Evolutionary conservation across 495 filamentous ascomycete species (phyloP), one percentile per base, ranked within the genome.

Genomic region (Hamigera avellanea): DNA sequence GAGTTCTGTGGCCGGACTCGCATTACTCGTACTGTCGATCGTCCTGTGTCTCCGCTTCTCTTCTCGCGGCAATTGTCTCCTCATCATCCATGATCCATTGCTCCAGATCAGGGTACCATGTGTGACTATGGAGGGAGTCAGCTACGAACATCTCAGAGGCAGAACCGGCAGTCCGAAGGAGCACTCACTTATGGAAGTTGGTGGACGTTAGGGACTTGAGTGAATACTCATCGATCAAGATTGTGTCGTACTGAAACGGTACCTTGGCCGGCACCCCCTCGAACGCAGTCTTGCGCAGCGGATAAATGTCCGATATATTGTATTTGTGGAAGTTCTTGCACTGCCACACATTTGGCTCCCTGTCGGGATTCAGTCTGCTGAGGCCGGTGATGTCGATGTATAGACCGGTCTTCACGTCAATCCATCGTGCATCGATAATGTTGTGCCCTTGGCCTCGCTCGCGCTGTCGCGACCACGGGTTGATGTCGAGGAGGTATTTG

Each of bases 301-400:
- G 72, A 46, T 66, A 75, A 0, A 76, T 52, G 38, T 75, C 69
- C 5, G 44, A 46, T 12, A 57, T 62, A n/a, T 50, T 51, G 36
- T 91, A 93, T 8, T 64, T 61, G 53, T 93, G 86, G 48, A 69
- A 71, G 45, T 91, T 87, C 67, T 91, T 91, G 54, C 84, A 89
- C 46, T 72, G 75, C 78, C 78, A 83, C n/a, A 81, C 57, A 2
- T 78, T 76, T 2, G 81, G 81, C 17, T 44, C 21, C 2, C 50
- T 49, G 9, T 66, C 57, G 7, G 75, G 68, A 18, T 85, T 63
- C n/a, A 78, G 71, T 52, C 83, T 77, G 28, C 72, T 72, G 17
- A 91, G 54, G 16, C 75, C 85, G n/a, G 85, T 93, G 52, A 93
- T 86, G 49, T 93, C 86, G 51, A 93, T 80, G 64, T 81, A 93